phyloP scores from a whole-genome alignment of 1,284 basidiomycete species.

The Tilletiaria anomala region DNA sequence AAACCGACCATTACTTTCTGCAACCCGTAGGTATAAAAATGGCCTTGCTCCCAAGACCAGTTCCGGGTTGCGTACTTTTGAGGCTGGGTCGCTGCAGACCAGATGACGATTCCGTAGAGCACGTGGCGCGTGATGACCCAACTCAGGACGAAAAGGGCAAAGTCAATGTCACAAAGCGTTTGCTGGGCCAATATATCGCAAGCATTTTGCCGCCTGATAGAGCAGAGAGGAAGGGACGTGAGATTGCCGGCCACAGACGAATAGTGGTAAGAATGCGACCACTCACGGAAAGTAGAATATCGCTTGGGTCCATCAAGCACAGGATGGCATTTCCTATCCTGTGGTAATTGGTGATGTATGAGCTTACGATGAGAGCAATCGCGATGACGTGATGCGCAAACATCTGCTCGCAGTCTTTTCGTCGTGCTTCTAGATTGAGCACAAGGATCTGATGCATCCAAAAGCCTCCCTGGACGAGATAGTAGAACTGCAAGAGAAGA shows the following conservation, averaged over 20 bases:
- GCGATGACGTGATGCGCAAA: slow-evolving; percentile 88
- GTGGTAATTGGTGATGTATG: slow-evolving; percentile 71
- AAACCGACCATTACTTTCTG: slow-evolving; percentile 8
- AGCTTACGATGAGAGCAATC: slow-evolving; percentile 57
- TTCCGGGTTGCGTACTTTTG: neutral
- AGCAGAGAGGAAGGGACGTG: no score
- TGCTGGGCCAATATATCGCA: slow-evolving; percentile 64
- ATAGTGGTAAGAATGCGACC: no score
- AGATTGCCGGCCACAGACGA: no score
- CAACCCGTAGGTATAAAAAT: neutral
- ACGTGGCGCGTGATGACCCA: slow-evolving; percentile 34
- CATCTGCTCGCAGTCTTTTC: slow-evolving; percentile 92
- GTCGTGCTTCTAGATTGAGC: slow-evolving; percentile 73
- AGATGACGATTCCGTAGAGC: slow-evolving; percentile 21
- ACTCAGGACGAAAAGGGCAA: slow-evolving; percentile 49
- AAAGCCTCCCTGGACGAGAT: slow-evolving; percentile 79
- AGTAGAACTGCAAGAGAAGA: slow-evolving; percentile 22
- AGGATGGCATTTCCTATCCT: slow-evolving; percentile 75
- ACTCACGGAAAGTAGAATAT: slow-evolving; percentile 83
- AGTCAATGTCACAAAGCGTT: slow-evolving; percentile 58
- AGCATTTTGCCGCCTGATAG: slow-evolving; percentile 75
- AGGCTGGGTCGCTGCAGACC: slow-evolving; percentile 9
- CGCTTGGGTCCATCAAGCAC: slow-evolving; percentile 81
- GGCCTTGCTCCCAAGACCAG: neutral
- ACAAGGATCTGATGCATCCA: slow-evolving; percentile 84